Percentiles rank a stretch among this genome's conserved stretches.
Evolutionary conservation across 2,329 filamentous ascomycete genomes (phyloP).

Genomic region (Exophiala phaeomuriformis): DNA sequence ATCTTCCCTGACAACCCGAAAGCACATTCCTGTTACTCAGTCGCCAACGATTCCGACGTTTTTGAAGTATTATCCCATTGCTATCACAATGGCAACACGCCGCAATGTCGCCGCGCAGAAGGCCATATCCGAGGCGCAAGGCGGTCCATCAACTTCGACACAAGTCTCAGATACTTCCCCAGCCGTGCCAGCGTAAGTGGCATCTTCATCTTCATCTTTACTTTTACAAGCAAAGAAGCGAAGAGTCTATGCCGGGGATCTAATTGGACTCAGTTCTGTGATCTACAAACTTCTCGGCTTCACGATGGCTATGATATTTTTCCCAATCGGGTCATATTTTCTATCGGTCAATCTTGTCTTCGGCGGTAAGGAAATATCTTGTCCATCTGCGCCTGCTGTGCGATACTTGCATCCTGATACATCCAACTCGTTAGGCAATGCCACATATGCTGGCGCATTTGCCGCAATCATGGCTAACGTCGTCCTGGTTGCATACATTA

Average conservation of each 20-base stretch:
- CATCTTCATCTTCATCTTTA: conserved; percentile 4
- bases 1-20: no score
- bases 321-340: conserved; percentile 87
- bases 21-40: background rate
- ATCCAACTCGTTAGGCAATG: conserved; percentile 57
- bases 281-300: conserved; percentile 86
- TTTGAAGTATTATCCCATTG: background rate
- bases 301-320: conserved; percentile 80
- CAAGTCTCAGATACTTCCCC: conserved; percentile 45
- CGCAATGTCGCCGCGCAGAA: conserved; percentile 17
- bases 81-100: conserved; percentile 11
- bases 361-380: conserved; percentile 48
- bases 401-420: background rate
- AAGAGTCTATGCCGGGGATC: background rate
- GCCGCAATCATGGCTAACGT: conserved; percentile 88
- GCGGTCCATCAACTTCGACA: conserved; percentile 16
- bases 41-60: background rate
- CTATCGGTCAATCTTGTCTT: conserved; percentile 69
- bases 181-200: conserved; percentile 68
- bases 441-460: conserved; percentile 74
- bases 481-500: conserved; percentile 79
- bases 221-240: no score
- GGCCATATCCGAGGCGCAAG: conserved; percentile 19
- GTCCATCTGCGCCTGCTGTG: background rate
- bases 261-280: conserved; percentile 41